Percentiles rank a stretch among this genome's conserved stretches.
phyloP scores from a whole-genome alignment of 108 stramenopile species.

The Cyclostephanos tholiformis region DNA sequence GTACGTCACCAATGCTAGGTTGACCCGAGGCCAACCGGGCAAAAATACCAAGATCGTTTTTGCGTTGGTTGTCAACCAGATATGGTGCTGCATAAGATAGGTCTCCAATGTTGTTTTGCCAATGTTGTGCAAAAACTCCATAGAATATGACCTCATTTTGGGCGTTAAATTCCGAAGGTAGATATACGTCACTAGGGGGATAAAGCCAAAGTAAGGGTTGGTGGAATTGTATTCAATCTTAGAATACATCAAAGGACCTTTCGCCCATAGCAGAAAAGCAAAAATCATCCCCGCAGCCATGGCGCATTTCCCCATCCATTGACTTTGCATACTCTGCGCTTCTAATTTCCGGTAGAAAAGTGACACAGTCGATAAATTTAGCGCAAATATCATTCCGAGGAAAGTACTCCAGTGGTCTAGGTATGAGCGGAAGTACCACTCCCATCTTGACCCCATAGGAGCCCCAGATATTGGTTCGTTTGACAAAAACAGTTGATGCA shows the following conservation, averaged over 20 bases:
- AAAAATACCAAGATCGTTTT: conserved; percentile 76
- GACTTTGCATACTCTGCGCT: conserved; percentile 38
- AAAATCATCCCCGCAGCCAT: conserved; percentile 59
- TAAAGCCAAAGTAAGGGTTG: conserved; percentile 94
- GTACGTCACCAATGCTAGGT: conserved; percentile 72
- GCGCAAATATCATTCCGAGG: conserved; percentile 95
- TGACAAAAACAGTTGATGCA: conserved; percentile 84
- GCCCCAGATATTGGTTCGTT: conserved; percentile 82
- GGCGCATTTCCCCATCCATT: conserved; percentile 68
- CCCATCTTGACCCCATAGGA: conserved; percentile 83
- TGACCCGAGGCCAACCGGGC: conserved; percentile 82
- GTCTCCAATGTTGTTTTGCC: conserved; percentile 98
- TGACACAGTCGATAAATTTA: conserved; percentile 90
- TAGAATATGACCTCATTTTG: conserved; percentile 72
- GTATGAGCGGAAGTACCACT: conserved; percentile 96
- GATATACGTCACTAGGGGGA: conserved; percentile 93
- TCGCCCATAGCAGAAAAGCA: conserved; percentile 74
- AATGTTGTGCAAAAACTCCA: conserved; percentile 88
- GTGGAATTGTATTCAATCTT: conserved; percentile 93
- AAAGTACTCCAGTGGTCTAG: conserved; percentile 97
- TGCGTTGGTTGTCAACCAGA: conserved; percentile 92
- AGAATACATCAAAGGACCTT: conserved; percentile 69
- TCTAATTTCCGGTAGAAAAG: conserved; percentile 88
- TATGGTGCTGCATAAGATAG: conserved; percentile 98
- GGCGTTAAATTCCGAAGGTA: conserved; percentile 95